These are phyloP conservation scores for Pseudoscleropodium purum DNA, from an alignment of 225 moss, liverwort and hornwort genomes.

Conservation along the genomic window DNA sequence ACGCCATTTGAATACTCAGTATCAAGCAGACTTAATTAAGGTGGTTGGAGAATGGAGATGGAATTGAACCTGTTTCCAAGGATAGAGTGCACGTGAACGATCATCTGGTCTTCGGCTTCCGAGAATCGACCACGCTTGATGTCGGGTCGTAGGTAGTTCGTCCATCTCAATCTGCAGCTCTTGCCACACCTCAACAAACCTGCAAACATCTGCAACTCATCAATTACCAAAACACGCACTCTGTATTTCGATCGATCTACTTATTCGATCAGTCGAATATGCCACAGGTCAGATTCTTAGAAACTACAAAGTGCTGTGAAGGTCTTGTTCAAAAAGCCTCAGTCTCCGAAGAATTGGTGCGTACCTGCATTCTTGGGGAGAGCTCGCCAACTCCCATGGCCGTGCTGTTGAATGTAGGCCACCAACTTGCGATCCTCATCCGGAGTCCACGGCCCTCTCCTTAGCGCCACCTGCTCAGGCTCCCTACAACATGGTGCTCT, in stretches of 20 bases:
- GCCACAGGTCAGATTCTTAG: background rate
- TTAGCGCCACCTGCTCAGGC: conserved; percentile 46
- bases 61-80: conserved; percentile 33
- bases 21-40: background rate
- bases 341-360: background rate
- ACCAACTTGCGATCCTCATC: conserved; percentile 86
- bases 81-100: conserved; percentile 33
- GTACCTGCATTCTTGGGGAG: conserved; percentile 71
- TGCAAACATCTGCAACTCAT: background rate
- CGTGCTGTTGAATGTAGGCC: conserved; percentile 67
- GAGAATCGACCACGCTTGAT: conserved; percentile 49
- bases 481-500: conserved; percentile 12
- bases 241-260: background rate
- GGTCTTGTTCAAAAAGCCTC: background rate
- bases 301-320: background rate
- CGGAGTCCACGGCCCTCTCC: conserved; percentile 91
- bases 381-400: conserved; percentile 83
- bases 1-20: background rate
- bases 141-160: conserved; percentile 36
- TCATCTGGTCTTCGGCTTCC: conserved; percentile 24
- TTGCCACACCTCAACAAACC: conserved; percentile 41
- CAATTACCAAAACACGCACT: background rate
- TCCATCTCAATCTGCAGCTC: conserved; percentile 45
- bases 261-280: background rate
- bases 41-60: background rate